These are phyloP conservation scores for Monoraphidium neglectum DNA, from an alignment of 139 green algal genomes.

Conservation along the genomic window DNA sequence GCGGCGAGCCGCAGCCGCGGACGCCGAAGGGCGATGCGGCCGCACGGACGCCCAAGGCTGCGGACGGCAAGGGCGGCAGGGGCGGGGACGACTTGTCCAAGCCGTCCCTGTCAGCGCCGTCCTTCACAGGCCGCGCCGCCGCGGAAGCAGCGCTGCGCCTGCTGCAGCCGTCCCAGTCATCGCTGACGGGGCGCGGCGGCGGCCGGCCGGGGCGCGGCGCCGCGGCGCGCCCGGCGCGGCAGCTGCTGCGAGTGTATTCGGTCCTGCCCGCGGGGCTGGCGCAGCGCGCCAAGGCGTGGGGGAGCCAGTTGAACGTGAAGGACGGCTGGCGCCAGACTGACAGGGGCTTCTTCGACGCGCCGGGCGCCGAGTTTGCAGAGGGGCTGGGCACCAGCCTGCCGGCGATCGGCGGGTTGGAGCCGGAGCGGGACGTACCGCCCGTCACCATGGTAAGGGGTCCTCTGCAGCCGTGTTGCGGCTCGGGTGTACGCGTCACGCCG, in stretches of 20 bases:
- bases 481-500: not conserved
- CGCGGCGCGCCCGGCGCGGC: not conserved
- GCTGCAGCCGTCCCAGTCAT: too few species aligned
- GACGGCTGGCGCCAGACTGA: constrained; percentile 1
- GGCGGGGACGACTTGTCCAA: too few species aligned
- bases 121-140: too few species aligned
- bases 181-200: not conserved
- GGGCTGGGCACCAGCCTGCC: too few species aligned
- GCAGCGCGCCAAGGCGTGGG: not conserved
- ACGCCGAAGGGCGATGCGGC: too few species aligned
- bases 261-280: constrained; percentile 3
- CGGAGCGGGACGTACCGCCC: not conserved
- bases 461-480: not conserved
- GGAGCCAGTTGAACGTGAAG: not conserved
- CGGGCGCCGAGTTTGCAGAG: not conserved
- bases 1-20: too few species aligned
- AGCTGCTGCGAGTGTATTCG: constrained; percentile 9
- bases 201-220: not conserved
- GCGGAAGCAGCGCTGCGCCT: too few species aligned
- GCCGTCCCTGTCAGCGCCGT: too few species aligned
- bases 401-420: not conserved
- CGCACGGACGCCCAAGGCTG: too few species aligned
- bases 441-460: not conserved
- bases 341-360: constrained; percentile 15
- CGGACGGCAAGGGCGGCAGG: too few species aligned